Percentiles rank a stretch among this genome's conserved stretches.
phyloP scores from a whole-genome alignment of 208 protist species.

The Angomonas ambiguus region DNA sequence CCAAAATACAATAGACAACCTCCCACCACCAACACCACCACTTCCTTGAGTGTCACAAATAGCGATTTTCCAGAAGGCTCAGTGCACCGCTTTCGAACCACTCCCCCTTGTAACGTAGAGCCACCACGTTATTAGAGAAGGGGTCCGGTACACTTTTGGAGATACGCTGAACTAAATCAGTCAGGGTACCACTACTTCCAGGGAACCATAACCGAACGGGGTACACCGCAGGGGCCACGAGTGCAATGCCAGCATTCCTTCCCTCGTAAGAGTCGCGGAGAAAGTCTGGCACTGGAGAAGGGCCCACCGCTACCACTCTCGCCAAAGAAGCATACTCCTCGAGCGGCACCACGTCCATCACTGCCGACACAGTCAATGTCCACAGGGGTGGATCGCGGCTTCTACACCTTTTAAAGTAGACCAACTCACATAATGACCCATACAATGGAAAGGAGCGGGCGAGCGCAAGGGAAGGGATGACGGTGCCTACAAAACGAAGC shows the following conservation, averaged over 20 bases:
- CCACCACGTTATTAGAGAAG: neutral
- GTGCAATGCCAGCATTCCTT: neutral
- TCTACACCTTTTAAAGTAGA: neutral
- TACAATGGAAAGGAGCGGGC: constrained; percentile 3
- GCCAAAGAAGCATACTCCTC: neutral
- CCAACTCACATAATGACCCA: neutral
- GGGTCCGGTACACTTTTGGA: neutral
- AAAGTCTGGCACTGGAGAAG: neutral
- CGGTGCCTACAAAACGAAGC: neutral
- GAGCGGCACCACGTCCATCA: neutral
- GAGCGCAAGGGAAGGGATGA: neutral
- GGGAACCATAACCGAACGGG: neutral
- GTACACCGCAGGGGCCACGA: constrained; percentile 15
- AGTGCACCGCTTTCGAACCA: constrained; percentile 2
- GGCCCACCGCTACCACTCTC: neutral
- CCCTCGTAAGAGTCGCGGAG: neutral
- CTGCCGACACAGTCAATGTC: neutral
- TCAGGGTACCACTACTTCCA: neutral
- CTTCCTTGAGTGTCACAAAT: neutral
- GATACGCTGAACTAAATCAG: neutral
- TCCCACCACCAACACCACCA: neutral
- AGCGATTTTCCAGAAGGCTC: neutral
- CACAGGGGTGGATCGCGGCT: neutral
- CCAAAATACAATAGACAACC: neutral
- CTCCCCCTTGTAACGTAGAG: constrained; percentile 1